Conservation (phyloP, 2,329 filamentous ascomycete genomes). For the Chaetomium sp. region DNA sequence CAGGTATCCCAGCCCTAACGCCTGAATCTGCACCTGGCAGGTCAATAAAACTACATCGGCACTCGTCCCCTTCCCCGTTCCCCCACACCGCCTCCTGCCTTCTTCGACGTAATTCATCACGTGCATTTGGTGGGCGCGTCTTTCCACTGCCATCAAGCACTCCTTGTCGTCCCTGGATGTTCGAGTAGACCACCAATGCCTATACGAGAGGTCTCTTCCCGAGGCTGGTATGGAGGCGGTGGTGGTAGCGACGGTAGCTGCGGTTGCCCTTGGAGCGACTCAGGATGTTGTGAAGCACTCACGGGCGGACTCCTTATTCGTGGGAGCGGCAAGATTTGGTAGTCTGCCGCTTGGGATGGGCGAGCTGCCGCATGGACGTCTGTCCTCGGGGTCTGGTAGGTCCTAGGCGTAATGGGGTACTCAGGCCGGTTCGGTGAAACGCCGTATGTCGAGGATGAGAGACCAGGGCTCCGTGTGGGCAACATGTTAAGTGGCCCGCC, state of each 20-base stretch:
- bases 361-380: constrained; percentile 37
- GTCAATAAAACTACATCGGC: background rate
- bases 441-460: constrained; percentile 40
- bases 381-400: constrained; percentile 49
- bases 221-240: constrained; percentile 19
- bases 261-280: constrained; percentile 12
- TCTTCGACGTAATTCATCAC: too few relatives aligned
- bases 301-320: constrained; percentile 36
- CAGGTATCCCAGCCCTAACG: background rate
- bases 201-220: constrained; percentile 49
- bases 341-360: constrained; percentile 30
- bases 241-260: background rate
- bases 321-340: constrained; percentile 45
- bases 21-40: background rate
- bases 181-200: constrained; percentile 59
- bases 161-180: constrained; percentile 39
- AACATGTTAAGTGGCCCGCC: constrained; percentile 29
- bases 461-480: constrained; percentile 35
- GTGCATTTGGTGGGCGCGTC: too few relatives aligned
- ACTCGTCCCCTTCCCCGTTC: too few relatives aligned
- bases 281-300: constrained; percentile 14
- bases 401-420: constrained; percentile 37
- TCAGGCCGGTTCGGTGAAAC: constrained; percentile 40
- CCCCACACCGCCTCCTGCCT: too few relatives aligned
- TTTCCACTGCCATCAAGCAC: background rate